Base-by-base conservation (phyloP, 1,284 basidiomycete species). In the Ganoderma sinense region DNA sequence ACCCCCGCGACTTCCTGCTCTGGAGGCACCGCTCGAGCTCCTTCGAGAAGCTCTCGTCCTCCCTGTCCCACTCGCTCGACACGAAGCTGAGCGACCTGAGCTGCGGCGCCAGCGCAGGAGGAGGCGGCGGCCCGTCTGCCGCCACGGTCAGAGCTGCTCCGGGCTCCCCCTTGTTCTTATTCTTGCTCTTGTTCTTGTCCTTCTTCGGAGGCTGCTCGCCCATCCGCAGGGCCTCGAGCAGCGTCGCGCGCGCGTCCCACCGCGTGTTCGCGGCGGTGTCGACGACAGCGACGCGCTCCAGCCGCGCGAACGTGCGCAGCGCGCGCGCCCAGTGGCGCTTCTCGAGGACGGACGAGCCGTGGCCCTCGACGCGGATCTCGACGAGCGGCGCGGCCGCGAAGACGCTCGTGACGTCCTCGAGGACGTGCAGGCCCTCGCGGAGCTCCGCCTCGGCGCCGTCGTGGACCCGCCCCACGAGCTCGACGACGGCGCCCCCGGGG, bases 191-290 rank as follows among this genome's bases (percentile, higher is more conserved):
- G 51, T 53, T 16, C 58, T n/a, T 59, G 51, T 53, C 26, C 53
- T 56, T 56, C 29, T 31, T 31, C 53, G 29, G n/a, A n/a, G n/a
- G 53, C 53, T 20, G 53, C 16, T 56, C 53, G 53, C 53, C 31
- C 53, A 56, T 56, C 53, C 31, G 53, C 62, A 68, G 53, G 6
- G 62, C 67, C 6, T 59, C 56, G 33, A 68, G 51, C 10, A 68
- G 62, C n/a, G 53, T 36, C 2, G 36, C n/a, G 11, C 67, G 67
- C 29, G 45, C 43, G 56, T 68, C 67, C 31, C 16, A 59, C 13
- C 4, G 18, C 4, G 33, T 43, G 29, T 31, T 20, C 11, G 43
- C 18, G 23, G 26, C 11, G 29, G 55, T 60, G 41, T 41, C 33
- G 26, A 48, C 67, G 51, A 69, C 33, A 13, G 39, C 18, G 48